Evolutionary conservation across 1,139 yeast species (phyloP), one percentile per base, ranked within the genome.

Genomic region (Lodderomyces pseudojiufengensis): DNA sequence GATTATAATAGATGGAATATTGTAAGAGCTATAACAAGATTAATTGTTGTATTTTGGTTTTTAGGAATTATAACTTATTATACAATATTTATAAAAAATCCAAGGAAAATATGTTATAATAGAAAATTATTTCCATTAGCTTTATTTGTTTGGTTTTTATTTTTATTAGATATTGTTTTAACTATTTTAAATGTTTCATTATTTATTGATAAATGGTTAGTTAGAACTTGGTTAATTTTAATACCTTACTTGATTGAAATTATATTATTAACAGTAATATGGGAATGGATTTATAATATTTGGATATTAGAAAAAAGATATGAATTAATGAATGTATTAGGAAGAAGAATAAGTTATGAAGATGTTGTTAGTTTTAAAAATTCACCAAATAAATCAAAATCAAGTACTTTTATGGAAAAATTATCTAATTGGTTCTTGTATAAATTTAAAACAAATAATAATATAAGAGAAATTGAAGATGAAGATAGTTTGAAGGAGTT

Each of bases 211-310:
- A 37, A 53, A 41, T 61, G 73, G 75, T 51, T 49, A 11, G 51
- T 50, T 9, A 38, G 49, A 25, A 57, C 65, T 5, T 74, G 79
- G 79, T 46, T 73, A 3, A 49, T 57, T 3, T 54, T 63, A 16
- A 40, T 71, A 3, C 67, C 72, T 0, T 47, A 47, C 22, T 53
- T 72, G 31, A 36, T 70, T 5, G 70, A 70, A 36, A 54, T 71
- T 18, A 61, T 66, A 21, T 44, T 68, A 9, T 51, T 70, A 11
- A 62, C 74, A 3, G 57, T 64, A 1, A 54, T 70, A 1, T 74
- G 79, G 79, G 79, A 74, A 51, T 74, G 79, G 80, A 48, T 72
- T 6, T 65, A 57, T 43, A 65, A 67, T 35, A 70, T 73, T 18
- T 53, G 65, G 37, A 52, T 62, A 15, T 48, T 73, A 31, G 77